Base-by-base conservation (phyloP, 1,284 basidiomycete genomes). In the Chalciporus sp. region DNA sequence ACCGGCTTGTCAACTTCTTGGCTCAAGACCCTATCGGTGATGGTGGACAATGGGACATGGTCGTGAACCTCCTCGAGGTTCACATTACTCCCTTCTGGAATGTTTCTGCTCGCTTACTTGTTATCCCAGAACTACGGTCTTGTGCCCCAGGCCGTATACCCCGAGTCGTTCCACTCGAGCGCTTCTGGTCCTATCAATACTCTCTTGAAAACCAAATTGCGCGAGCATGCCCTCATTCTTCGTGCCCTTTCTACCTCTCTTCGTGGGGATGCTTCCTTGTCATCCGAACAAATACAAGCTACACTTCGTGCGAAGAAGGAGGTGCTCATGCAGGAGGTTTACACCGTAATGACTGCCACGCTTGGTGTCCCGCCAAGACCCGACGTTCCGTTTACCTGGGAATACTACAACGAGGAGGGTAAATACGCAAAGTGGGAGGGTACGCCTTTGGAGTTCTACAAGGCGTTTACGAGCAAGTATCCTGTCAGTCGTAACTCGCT, bases 41-140 rank as follows among this genome's bases (percentile, higher is more conserved):
- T 67, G 95, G 95, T 42, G 94, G 95, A 8, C 92, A 96, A 72
- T 95, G 89, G 86, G 94, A 97, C 69, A 98, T 97, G 94, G 88
- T 85, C 1, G 89, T 94, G 62, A 96, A 96, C 71, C 72, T 97
- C 28, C 76, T 96, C 26, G 81, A 84, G 77, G 82, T 82, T 51
- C 20, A 71, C 61, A 20, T 16, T 26, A 12, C 16, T 10, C 10
- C 16, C n/a, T 39, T 33, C 28, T 44, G n/a, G 27, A 41, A 12
- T 17, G 1, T 17, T 31, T 33, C 29, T 35, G 29, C 45, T 56
- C 26, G 53, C 29, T 27, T 16, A 1, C 35, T 33, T 26, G 33
- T 29, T 23, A 39, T 49, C 4, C 46, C 57, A 84, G 76, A 88
- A 81, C 49, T 96, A 95, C 66, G 94, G 94, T 47, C 75, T 94